Evolutionary conservation across 805 yeast species (phyloP).

Genomic region (Zygosaccharomyces lentus): DNA sequence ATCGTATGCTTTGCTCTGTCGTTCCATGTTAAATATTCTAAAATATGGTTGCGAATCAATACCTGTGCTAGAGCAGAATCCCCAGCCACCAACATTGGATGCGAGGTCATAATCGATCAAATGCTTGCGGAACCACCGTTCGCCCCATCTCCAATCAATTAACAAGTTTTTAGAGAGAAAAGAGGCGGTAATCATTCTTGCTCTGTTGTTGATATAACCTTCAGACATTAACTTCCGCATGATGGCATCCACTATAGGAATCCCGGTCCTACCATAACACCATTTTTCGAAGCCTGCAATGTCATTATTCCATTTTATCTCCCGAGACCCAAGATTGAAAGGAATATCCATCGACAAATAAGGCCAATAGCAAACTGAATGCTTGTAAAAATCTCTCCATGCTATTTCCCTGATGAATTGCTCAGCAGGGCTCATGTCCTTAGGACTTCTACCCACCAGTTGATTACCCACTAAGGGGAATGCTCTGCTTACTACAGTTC

Average conservation of each 20-base stretch:
- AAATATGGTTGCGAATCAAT: constrained; percentile 56
- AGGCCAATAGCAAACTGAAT: constrained; percentile 48
- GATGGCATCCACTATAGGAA: constrained; percentile 54
- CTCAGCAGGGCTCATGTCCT: constrained; percentile 36
- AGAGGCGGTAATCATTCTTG: constrained; percentile 51
- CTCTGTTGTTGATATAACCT: constrained; percentile 51
- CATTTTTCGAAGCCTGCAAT: constrained; percentile 42
- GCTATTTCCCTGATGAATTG: constrained; percentile 52
- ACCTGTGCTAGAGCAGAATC: constrained; percentile 49
- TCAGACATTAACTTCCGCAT: constrained; percentile 50
- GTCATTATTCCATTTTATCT: constrained; percentile 43
- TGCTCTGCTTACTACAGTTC: constrained; percentile 37
- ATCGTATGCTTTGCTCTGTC: constrained; percentile 48
- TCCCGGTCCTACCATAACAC: constrained; percentile 53
- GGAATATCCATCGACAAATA: constrained; percentile 48
- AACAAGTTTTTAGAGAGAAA: constrained; percentile 48
- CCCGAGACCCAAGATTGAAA: constrained; percentile 41
- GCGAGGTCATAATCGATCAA: constrained; percentile 51
- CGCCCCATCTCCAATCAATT: constrained; percentile 55
- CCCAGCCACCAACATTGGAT: constrained; percentile 58
- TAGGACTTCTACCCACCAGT: constrained; percentile 20
- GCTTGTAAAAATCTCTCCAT: constrained; percentile 56
- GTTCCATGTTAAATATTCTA: constrained; percentile 49
- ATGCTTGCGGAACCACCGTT: constrained; percentile 45
- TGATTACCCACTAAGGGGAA: constrained; percentile 17